These are phyloP conservation scores for Corinectria fuckeliana DNA, from an alignment of 2,329 filamentous ascomycete species.

Conservation along the genomic window DNA sequence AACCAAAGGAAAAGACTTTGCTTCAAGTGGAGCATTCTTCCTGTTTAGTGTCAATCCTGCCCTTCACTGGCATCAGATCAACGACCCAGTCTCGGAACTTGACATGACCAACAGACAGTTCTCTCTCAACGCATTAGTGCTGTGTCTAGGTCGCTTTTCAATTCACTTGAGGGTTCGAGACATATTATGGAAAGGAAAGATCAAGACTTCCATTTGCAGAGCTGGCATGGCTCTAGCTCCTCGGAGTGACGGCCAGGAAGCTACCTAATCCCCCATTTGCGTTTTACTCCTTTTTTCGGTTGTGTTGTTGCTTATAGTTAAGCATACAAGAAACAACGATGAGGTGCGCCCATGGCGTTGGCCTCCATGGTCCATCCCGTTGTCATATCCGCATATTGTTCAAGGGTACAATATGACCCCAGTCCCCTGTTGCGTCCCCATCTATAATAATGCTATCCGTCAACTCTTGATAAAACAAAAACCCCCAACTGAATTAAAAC, in stretches of 20 bases:
- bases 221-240: constrained; percentile 31
- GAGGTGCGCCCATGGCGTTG: constrained; percentile 24
- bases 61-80: not conserved
- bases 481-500: constrained; percentile 34
- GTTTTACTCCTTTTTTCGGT: constrained; percentile 37
- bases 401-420: constrained; percentile 18
- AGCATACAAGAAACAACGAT: constrained; percentile 24
- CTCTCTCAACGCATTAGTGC: not conserved
- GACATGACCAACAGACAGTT: not conserved
- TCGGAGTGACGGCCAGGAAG: constrained; percentile 34
- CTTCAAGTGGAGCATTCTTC: not conserved
- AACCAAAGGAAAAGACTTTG: not conserved
- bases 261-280: constrained; percentile 34
- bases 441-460: constrained; percentile 34
- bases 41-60: not conserved
- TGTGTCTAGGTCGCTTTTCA: not conserved
- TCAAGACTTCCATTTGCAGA: constrained; percentile 38
- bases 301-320: constrained; percentile 29
- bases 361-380: constrained; percentile 27
- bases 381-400: constrained; percentile 30
- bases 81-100: not conserved
- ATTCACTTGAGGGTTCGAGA: constrained; percentile 6
- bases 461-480: constrained; percentile 21
- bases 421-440: constrained; percentile 21
- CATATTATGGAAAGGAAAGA: constrained; percentile 33